phyloP scores from a whole-genome alignment of 1,284 basidiomycete genomes.

The Cryptococcus depauperatus region DNA sequence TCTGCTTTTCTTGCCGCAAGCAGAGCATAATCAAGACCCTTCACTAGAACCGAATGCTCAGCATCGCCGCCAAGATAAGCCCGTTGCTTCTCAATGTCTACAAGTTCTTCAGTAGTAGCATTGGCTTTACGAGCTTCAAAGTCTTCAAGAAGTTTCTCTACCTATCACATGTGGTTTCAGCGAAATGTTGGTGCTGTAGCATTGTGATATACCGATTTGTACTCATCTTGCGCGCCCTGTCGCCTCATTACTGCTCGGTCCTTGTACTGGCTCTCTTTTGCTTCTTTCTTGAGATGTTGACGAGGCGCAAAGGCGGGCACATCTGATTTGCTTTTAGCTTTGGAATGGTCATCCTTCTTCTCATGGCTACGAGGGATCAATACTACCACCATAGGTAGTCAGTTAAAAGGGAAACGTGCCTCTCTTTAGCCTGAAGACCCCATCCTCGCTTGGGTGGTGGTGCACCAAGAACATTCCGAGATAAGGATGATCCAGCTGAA shows the following conservation, averaged over 20 bases:
- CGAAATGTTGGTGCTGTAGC: too few relatives aligned
- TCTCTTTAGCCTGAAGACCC: slow-evolving; percentile 30
- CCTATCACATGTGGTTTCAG: slow-evolving; percentile 46
- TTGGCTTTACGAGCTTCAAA: slow-evolving; percentile 60
- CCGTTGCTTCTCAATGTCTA: slow-evolving; percentile 64
- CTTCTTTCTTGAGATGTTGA: slow-evolving; percentile 24
- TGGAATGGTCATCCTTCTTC: slow-evolving; percentile 12
- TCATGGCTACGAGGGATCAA: slow-evolving; percentile 9
- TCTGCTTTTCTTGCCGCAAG: slow-evolving; percentile 72
- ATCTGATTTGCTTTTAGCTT: slow-evolving; percentile 10
- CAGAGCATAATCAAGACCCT: slow-evolving; percentile 77
- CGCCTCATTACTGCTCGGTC: slow-evolving; percentile 43
- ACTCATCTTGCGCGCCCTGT: slow-evolving; percentile 40
- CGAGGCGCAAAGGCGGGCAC: slow-evolving; percentile 30
- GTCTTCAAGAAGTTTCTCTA: slow-evolving; percentile 69
- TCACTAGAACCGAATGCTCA: slow-evolving; percentile 75
- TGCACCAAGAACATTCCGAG: slow-evolving; percentile 28
- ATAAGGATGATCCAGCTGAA: slow-evolving; percentile 14
- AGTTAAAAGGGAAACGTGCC: slow-evolving; percentile 12
- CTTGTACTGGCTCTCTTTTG: slow-evolving; percentile 33
- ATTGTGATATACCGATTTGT: slow-evolving; percentile 27
- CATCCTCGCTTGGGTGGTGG: slow-evolving; percentile 31
- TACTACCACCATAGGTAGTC: slow-evolving; percentile 1
- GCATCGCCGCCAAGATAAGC: slow-evolving; percentile 80
- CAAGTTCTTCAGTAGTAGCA: slow-evolving; percentile 6